Evolutionary conservation across 306 rosid genomes (phyloP), one percentile per base, ranked within the genome.

Genomic region (Betula pendula): DNA sequence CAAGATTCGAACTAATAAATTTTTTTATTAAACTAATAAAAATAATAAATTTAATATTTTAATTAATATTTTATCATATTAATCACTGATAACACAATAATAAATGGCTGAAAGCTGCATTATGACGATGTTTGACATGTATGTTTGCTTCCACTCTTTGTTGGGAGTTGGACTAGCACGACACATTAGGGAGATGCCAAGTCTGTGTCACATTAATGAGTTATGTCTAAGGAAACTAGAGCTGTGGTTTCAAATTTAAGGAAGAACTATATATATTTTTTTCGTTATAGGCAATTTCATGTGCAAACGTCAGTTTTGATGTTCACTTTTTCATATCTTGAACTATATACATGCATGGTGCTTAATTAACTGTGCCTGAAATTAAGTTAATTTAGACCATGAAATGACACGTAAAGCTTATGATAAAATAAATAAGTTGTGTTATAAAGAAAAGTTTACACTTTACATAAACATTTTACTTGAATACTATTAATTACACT

Each of bases 141-240:
- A 27, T 51, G 31, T 68, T 24, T 31, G 49, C 25, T n/a, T 33
- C 72, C 35, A 22, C 66, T 19, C 51, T n/a, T 62, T 67, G 63
- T 55, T 0, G 47, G 48, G 15, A 35, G 40, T 25, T 13, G 6
- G n/a, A 38, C 10, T 42, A 45, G 49, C 60, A 40, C 45, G 6
- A 58, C 16, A 7, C 31, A 35, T 15, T 29, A 44, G 19, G 6
- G 24, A 29, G 84, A 45, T 80, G 68, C 67, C 49, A 27, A 19
- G 84, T 80, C 84, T 45, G 65, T 60, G 42, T 60, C 80, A 80
- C 6, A 19, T 48, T 16, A 44, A 55, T 29, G 72, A 80, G 76
- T 75, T 45, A 14, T 60, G 56, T 31, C 35, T 40, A 80, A 75
- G 83, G 80, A 35, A 80, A 2, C 33, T 47, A 62, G 59, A 38